Percentiles rank a stretch among this genome's conserved stretches.
Evolutionary conservation across 1,284 basidiomycete genomes (phyloP).

Genomic region (Inonotus hispidus): DNA sequence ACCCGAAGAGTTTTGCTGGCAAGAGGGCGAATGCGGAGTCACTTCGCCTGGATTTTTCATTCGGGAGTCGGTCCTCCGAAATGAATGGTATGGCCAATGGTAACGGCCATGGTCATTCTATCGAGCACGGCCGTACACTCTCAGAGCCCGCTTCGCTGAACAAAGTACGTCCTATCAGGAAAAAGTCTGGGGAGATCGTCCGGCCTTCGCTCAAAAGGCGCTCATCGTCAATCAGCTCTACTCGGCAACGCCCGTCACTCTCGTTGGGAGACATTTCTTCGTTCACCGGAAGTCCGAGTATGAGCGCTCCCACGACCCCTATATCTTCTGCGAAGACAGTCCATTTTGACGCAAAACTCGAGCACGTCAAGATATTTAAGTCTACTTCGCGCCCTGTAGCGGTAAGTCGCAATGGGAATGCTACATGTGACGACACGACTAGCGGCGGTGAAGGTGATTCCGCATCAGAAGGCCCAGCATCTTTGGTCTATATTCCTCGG

Average conservation of each 20-base stretch:
- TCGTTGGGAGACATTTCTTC: constrained; percentile 7
- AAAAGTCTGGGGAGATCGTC: constrained; percentile 90
- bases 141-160: constrained; percentile 6
- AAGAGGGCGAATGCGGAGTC: constrained; percentile 4
- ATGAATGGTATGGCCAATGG: not conserved
- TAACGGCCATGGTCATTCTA: not conserved
- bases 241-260: constrained; percentile 31
- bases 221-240: constrained; percentile 31
- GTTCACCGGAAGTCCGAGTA: constrained; percentile 1
- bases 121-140: not conserved
- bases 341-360: constrained; percentile 89
- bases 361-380: constrained; percentile 90
- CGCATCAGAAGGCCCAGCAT: constrained; percentile 54
- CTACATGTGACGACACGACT: constrained; percentile 67
- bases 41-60: constrained; percentile 6
- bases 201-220: constrained; percentile 85
- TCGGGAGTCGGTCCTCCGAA: not conserved
- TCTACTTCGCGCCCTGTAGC: constrained; percentile 92
- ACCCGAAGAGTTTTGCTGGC: not conserved
- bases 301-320: constrained; percentile 27
- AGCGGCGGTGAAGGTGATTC: constrained; percentile 55
- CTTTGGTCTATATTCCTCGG: constrained; percentile 28
- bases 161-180: constrained; percentile 49
- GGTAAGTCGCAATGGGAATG: constrained; percentile 87
- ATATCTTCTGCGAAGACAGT: constrained; percentile 59